phyloP scores from a whole-genome alignment of 2,329 filamentous ascomycete genomes.

The Alternaria sp. region DNA sequence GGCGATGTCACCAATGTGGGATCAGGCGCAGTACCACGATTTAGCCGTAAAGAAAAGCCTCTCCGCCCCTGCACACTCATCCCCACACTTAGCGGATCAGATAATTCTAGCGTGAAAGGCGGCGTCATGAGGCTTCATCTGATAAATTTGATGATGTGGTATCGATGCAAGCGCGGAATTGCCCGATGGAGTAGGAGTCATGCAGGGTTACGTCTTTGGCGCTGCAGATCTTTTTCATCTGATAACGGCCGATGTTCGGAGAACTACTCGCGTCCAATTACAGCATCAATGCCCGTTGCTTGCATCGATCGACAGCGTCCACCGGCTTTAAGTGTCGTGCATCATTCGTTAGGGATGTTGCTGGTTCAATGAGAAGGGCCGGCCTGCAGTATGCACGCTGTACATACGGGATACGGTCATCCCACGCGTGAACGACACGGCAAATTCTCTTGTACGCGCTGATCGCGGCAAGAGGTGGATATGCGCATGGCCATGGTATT shows the following conservation, averaged over 20 bases:
- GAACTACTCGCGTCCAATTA: conserved; percentile 1
- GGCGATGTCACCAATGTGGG: not conserved
- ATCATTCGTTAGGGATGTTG: conserved; percentile 9
- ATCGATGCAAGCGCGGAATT: conserved; percentile 24
- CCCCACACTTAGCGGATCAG: conserved; percentile 40
- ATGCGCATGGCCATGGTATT: not conserved
- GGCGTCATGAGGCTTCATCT: conserved; percentile 34
- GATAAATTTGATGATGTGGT: conserved; percentile 35
- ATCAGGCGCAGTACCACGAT: conserved; percentile 19
- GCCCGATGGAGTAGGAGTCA: conserved; percentile 23
- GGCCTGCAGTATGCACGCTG: conserved; percentile 8
- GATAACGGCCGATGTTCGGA: conserved; percentile 42
- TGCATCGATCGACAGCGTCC: conserved; percentile 7
- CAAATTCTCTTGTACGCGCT: conserved; percentile 3
- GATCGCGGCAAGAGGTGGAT: conserved; percentile 9
- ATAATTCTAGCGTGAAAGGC: conserved; percentile 30
- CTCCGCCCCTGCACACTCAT: conserved; percentile 2
- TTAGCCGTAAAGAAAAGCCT: conserved; percentile 30
- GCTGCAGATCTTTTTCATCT: conserved; percentile 31
- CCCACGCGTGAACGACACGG: conserved; percentile 1
- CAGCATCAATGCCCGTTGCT: not conserved
- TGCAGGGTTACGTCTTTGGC: conserved; percentile 33
- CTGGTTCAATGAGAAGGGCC: conserved; percentile 11
- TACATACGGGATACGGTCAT: conserved; percentile 7
- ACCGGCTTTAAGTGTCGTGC: conserved; percentile 5